Conservation (phyloP, 139 green algal genomes). For the Volvox africanus region DNA sequence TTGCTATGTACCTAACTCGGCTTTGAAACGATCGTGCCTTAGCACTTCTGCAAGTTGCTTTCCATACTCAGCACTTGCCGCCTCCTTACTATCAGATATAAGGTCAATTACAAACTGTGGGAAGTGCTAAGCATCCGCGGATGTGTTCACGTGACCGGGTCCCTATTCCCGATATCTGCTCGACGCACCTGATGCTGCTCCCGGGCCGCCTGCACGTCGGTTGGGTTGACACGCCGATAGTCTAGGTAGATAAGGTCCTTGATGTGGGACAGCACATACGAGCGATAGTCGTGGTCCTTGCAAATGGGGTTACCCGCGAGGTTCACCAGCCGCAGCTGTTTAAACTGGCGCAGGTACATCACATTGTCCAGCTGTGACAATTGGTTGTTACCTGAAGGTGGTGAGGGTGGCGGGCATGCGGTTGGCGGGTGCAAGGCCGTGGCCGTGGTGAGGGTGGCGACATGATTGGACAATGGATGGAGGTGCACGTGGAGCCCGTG, state of each 20-base stretch:
- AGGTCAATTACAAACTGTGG: too few species aligned
- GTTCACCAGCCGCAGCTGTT: constrained; percentile 83
- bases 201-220: constrained; percentile 70
- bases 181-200: constrained; percentile 79
- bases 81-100: too few species aligned
- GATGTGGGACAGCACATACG: constrained; percentile 84
- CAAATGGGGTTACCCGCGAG: constrained; percentile 85
- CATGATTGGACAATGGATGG: too few species aligned
- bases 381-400: constrained; percentile 77
- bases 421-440: too few species aligned
- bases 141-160: too few species aligned
- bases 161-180: too few species aligned
- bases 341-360: constrained; percentile 85
- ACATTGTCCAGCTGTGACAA: constrained; percentile 78
- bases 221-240: constrained; percentile 74
- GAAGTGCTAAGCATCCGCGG: too few species aligned
- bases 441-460: neutral
- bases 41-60: too few species aligned
- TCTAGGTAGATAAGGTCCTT: constrained; percentile 88
- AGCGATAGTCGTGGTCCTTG: constrained; percentile 61
- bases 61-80: too few species aligned
- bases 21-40: too few species aligned
- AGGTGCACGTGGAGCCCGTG: too few species aligned
- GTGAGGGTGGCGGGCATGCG: neutral
- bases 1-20: too few species aligned